Evolutionary conservation across 768 basidiomycete genomes (phyloP).

Genomic region (Amanita thiersii): DNA sequence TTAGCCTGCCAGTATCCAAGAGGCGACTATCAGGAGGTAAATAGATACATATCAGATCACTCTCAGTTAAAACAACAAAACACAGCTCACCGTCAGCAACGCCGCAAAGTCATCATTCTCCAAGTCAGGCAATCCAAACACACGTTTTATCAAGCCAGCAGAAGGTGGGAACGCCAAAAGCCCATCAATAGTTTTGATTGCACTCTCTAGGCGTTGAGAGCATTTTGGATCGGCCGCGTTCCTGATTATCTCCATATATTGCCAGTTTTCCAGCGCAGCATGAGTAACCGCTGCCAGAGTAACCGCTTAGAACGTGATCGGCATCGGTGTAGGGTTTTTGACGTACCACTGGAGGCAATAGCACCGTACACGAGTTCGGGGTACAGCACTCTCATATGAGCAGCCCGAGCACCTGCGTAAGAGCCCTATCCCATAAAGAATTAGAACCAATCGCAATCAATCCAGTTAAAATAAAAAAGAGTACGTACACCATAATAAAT

Average conservation of each 20-base stretch:
- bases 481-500: slow-evolving; percentile 83
- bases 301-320: neutral
- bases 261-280: slow-evolving; percentile 73
- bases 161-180: slow-evolving; percentile 42
- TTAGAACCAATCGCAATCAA: neutral
- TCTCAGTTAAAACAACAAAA: neutral
- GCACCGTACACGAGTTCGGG: slow-evolving; percentile 84
- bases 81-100: slow-evolving; percentile 50
- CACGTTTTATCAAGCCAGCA: slow-evolving; percentile 48
- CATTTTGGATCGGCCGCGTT: slow-evolving; percentile 59
- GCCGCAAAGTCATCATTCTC: slow-evolving; percentile 77
- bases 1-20: slow-evolving; percentile 75
- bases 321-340: neutral
- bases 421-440: slow-evolving; percentile 75
- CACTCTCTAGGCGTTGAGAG: slow-evolving; percentile 45
- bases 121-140: slow-evolving; percentile 69
- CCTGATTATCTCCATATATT: slow-evolving; percentile 83
- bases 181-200: slow-evolving; percentile 55
- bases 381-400: slow-evolving; percentile 83
- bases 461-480: neutral
- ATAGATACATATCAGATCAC: too few species aligned
- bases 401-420: slow-evolving; percentile 89
- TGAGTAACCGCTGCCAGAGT: slow-evolving; percentile 68
- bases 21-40: slow-evolving; percentile 36
- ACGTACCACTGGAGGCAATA: slow-evolving; percentile 77